Conservation (phyloP, 352 stramenopile species). For the Globisporangium cystogenes region DNA sequence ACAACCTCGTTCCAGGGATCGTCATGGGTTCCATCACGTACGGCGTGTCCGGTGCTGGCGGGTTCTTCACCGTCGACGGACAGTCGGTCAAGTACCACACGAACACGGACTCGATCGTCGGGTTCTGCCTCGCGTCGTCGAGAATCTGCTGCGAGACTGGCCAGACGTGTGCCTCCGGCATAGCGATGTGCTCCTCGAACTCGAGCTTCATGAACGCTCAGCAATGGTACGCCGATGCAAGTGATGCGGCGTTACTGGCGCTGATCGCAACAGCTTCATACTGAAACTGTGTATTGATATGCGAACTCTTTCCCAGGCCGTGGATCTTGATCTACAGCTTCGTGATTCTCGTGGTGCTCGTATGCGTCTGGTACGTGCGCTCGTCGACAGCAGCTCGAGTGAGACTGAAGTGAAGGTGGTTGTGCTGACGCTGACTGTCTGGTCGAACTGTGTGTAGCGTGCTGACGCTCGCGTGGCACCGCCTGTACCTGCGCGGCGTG, state of each 20-base stretch:
- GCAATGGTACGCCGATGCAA: conserved; percentile 43
- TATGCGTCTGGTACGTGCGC: conserved; percentile 65
- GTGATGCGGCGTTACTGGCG: neutral
- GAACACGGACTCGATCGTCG: conserved; percentile 59
- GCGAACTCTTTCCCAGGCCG: conserved; percentile 25
- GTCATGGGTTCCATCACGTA: conserved; percentile 78
- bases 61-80: conserved; percentile 83
- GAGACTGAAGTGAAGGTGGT: neutral
- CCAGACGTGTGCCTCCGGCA: conserved; percentile 28
- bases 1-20: conserved; percentile 24
- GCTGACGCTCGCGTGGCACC: conserved; percentile 76
- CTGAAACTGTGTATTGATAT: neutral
- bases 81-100: conserved; percentile 75
- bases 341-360: conserved; percentile 77
- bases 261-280: neutral
- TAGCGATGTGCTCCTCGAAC: conserved; percentile 35
- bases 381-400: neutral
- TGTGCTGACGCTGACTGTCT: conserved; percentile 1
- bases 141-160: conserved; percentile 65
- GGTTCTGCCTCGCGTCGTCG: conserved; percentile 81
- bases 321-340: conserved; percentile 88
- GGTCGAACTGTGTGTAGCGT: conserved; percentile 27
- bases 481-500: conserved; percentile 76
- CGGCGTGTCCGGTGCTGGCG: conserved; percentile 52
- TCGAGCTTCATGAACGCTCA: conserved; percentile 74